Evolutionary conservation across 768 basidiomycete genomes (phyloP).

Genomic region (Neoboletus magnificus): DNA sequence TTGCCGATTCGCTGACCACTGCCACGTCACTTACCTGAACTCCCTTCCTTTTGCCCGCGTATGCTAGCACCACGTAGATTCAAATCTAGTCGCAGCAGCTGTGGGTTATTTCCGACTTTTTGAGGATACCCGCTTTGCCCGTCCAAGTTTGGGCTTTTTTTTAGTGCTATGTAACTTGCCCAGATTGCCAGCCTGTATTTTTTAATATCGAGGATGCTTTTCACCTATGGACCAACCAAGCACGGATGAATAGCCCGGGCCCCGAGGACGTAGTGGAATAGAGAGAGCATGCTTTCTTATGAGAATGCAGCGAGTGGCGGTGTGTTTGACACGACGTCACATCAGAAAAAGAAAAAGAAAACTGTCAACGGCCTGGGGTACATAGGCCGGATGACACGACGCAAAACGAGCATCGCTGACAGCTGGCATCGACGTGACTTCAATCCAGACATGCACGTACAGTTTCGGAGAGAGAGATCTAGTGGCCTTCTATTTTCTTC

Average conservation of each 20-base stretch:
- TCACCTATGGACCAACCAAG: background rate
- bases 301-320: too few species aligned
- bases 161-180: background rate
- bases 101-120: background rate
- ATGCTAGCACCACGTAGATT: too few species aligned
- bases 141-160: background rate
- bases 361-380: too few species aligned
- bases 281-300: too few species aligned
- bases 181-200: background rate
- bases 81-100: too few species aligned
- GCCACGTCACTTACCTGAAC: background rate
- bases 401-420: too few species aligned
- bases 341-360: too few species aligned
- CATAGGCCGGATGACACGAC: too few species aligned
- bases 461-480: background rate
- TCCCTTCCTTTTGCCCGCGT: background rate
- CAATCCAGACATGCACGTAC: background rate
- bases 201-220: background rate
- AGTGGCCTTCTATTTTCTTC: slow-evolving; percentile 7
- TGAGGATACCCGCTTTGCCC: background rate
- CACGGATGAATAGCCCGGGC: background rate
- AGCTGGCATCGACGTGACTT: too few species aligned
- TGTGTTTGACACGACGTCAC: too few species aligned
- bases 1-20: background rate
- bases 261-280: too few species aligned